Percentiles rank a stretch among this genome's conserved stretches.
These are phyloP conservation scores for Tinospora cordifolia DNA, from an alignment of 164 flowering plant species.

Conservation along the genomic window DNA sequence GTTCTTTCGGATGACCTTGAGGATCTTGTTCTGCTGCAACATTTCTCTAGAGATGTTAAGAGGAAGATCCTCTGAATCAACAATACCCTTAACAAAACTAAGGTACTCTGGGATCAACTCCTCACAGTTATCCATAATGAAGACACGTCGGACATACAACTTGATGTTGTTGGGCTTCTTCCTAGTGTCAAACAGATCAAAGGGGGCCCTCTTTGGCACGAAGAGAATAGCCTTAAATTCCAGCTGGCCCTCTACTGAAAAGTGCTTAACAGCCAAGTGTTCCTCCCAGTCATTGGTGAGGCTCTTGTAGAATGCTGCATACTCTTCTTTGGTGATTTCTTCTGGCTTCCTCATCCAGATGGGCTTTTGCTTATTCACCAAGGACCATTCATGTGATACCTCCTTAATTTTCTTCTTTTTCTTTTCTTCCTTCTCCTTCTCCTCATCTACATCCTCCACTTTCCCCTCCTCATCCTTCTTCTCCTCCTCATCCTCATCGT, in stretches of 20 bases:
- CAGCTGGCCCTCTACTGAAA: slow-evolving; percentile 14
- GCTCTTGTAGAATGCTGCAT: slow-evolving; percentile 36
- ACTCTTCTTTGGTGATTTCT: slow-evolving; percentile 38
- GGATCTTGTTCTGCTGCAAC: slow-evolving; percentile 26
- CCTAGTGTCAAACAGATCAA: slow-evolving; percentile 29
- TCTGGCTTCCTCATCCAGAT: slow-evolving; percentile 51
- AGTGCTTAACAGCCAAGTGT: slow-evolving; percentile 16
- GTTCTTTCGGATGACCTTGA: slow-evolving; percentile 43
- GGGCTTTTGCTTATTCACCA: slow-evolving; percentile 42
- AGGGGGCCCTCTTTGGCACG: slow-evolving; percentile 25
- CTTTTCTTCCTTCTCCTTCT: slow-evolving; percentile 38
- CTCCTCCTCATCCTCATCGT: slow-evolving; percentile 40
- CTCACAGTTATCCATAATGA: slow-evolving; percentile 47
- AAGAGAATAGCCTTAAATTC: slow-evolving; percentile 35
- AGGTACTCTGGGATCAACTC: slow-evolving; percentile 42
- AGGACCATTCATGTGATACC: slow-evolving; percentile 35
- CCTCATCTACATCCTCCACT: slow-evolving; percentile 37
- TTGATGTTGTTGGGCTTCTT: slow-evolving; percentile 39
- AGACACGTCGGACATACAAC: slow-evolving; percentile 41
- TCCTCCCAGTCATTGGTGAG: slow-evolving; percentile 32
- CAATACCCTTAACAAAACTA: slow-evolving; percentile 41
- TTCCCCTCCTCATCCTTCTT: slow-evolving; percentile 37
- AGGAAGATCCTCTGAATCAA: slow-evolving; percentile 42
- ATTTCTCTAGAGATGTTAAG: slow-evolving; percentile 35
- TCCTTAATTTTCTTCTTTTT: slow-evolving; percentile 43